These are phyloP conservation scores for Globisporangium heterothallicum DNA, from an alignment of 352 stramenopile genomes.

Conservation along the genomic window DNA sequence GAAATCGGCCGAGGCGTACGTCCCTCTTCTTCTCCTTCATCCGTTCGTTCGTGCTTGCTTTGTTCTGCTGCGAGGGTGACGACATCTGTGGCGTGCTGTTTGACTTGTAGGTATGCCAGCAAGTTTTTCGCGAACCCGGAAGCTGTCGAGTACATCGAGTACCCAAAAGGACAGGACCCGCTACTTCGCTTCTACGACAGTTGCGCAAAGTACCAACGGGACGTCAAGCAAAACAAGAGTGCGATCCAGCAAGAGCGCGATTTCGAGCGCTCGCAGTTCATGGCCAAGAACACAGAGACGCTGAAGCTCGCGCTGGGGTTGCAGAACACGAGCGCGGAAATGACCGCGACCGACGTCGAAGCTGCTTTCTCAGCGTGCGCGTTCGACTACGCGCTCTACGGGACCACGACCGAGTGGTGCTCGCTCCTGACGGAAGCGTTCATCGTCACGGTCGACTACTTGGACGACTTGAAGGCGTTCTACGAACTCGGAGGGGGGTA, in stretches of 20 bases:
- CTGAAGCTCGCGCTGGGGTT: slow-evolving; percentile 40
- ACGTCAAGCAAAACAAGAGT: slow-evolving; percentile 55
- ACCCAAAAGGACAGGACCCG: slow-evolving; percentile 29
- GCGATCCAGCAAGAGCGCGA: slow-evolving; percentile 30
- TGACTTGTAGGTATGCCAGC: slow-evolving; percentile 33
- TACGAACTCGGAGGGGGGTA: slow-evolving; percentile 54
- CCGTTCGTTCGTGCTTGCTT: neutral
- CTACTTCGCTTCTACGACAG: slow-evolving; percentile 67
- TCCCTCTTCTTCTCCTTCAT: neutral
- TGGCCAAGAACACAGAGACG: slow-evolving; percentile 20
- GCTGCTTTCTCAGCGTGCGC: slow-evolving; percentile 59
- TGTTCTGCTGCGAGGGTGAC: neutral
- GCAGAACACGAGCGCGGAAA: slow-evolving; percentile 9
- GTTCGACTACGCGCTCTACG: slow-evolving; percentile 66
- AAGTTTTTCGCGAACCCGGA: slow-evolving; percentile 56
- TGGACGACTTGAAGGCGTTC: slow-evolving; percentile 63
- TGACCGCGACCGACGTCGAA: slow-evolving; percentile 37
- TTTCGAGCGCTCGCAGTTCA: slow-evolving; percentile 31
- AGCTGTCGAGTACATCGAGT: slow-evolving; percentile 45
- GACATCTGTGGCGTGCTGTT: neutral
- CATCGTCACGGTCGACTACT: slow-evolving; percentile 50
- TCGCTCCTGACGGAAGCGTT: slow-evolving; percentile 38
- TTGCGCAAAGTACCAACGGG: slow-evolving; percentile 43
- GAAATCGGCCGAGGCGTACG: slow-evolving; percentile 52
- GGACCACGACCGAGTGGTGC: slow-evolving; percentile 50